A percentile compares a stretch with the other conserved stretches of the same genome.
Evolutionary conservation across 805 yeast genomes (phyloP).

Genomic region (Starmerella etchellsii): DNA sequence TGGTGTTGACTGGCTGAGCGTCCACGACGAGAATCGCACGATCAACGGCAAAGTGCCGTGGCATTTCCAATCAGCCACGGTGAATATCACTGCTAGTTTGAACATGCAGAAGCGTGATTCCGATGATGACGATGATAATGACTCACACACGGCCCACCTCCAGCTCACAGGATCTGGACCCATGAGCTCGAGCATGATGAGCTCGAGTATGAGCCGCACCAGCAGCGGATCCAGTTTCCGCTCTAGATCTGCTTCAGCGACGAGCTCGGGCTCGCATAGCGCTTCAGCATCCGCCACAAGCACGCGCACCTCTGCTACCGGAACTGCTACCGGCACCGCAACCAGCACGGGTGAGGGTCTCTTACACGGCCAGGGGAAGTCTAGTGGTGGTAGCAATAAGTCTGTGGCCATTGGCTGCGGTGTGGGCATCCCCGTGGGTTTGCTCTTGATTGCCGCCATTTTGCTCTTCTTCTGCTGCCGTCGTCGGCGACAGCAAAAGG

Average conservation of each 20-base stretch:
- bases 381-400: slow-evolving; percentile 28
- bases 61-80: slow-evolving; percentile 30
- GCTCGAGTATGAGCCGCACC: slow-evolving; percentile 24
- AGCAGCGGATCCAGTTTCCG: slow-evolving; percentile 18
- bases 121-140: slow-evolving; percentile 3
- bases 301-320: slow-evolving; percentile 18
- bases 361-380: slow-evolving; percentile 4
- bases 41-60: slow-evolving; percentile 53
- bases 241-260: slow-evolving; percentile 21
- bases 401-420: slow-evolving; percentile 82
- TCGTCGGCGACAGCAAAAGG: slow-evolving; percentile 31
- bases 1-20: slow-evolving; percentile 49
- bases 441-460: slow-evolving; percentile 35
- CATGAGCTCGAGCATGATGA: slow-evolving; percentile 1
- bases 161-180: slow-evolving; percentile 17
- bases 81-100: slow-evolving; percentile 36
- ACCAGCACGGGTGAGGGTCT: slow-evolving; percentile 22
- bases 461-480: slow-evolving; percentile 45
- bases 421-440: slow-evolving; percentile 60
- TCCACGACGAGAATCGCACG: slow-evolving; percentile 47
- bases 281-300: slow-evolving; percentile 23
- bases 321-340: slow-evolving; percentile 27
- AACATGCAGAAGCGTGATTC: slow-evolving; percentile 24
- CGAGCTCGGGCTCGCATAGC: slow-evolving; percentile 22
- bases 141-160: slow-evolving; percentile 15